These are phyloP conservation scores for Oxytropis ochrocephala DNA, from an alignment of 306 rosid genomes.

Conservation along the genomic window DNA sequence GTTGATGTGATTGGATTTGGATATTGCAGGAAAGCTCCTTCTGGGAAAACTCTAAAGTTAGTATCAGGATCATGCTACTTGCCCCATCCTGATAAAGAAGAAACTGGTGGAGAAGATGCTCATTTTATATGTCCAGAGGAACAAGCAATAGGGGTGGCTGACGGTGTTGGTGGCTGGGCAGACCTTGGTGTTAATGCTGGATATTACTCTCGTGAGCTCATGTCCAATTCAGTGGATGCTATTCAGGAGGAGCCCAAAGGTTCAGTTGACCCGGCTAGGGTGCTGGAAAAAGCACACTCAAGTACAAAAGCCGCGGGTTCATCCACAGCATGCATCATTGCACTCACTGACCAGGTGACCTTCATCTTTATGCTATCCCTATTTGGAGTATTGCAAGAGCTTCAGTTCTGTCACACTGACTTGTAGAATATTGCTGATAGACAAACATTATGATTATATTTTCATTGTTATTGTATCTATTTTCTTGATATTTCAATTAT, in stretches of 20 bases:
- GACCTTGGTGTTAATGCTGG: slow-evolving; percentile 87
- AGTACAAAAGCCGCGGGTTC: slow-evolving; percentile 88
- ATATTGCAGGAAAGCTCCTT: slow-evolving; percentile 51
- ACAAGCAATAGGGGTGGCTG: slow-evolving; percentile 95
- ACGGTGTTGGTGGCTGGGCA: slow-evolving; percentile 99
- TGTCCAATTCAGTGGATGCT: slow-evolving; percentile 81
- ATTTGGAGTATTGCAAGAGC: slow-evolving; percentile 1
- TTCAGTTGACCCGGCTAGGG: slow-evolving; percentile 87
- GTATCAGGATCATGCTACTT: slow-evolving; percentile 86
- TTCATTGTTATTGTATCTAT: neutral
- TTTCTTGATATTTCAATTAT: neutral
- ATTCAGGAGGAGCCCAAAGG: slow-evolving; percentile 96
- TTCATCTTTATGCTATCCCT: slow-evolving; percentile 10
- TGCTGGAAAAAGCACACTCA: slow-evolving; percentile 90
- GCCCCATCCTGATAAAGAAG: slow-evolving; percentile 98
- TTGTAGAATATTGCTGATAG: neutral
- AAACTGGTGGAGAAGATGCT: slow-evolving; percentile 99
- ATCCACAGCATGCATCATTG: slow-evolving; percentile 93
- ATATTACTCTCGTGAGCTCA: slow-evolving; percentile 83
- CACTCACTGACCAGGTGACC: slow-evolving; percentile 81
- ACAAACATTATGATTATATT: neutral
- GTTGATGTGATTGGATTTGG: neutral
- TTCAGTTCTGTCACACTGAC: slow-evolving; percentile 6
- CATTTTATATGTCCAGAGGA: slow-evolving; percentile 92
- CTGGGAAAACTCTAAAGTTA: slow-evolving; percentile 59